A percentile compares a stretch with the other conserved stretches of the same genome.
phyloP scores from a whole-genome alignment of 371 early-diverging fungal genomes.

The Mucor irregularis region DNA sequence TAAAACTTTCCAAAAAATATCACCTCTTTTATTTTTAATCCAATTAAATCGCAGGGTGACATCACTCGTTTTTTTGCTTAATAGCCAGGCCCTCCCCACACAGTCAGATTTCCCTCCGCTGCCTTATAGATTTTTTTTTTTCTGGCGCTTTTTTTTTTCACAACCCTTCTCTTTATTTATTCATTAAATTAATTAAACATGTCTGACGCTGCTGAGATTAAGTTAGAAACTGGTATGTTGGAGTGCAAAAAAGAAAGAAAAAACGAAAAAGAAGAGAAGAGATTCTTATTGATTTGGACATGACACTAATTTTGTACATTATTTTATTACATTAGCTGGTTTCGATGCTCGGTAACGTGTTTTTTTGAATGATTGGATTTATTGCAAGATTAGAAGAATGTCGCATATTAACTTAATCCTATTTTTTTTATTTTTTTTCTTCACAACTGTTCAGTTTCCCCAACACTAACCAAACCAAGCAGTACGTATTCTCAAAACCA shows the following conservation, averaged over 20 bases:
- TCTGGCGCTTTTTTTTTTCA: slow-evolving; percentile 7
- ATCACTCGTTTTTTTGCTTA: not conserved
- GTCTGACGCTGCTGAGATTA: slow-evolving; percentile 34
- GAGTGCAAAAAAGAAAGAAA: not conserved
- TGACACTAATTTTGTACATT: not conserved
- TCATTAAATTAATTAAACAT: slow-evolving; percentile 22
- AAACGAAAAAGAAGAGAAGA: not conserved
- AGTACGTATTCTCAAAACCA: slow-evolving; percentile 27
- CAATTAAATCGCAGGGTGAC: not conserved
- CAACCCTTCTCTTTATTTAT: slow-evolving; percentile 19
- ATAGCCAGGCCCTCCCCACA: slow-evolving; percentile 13
- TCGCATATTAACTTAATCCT: not conserved
- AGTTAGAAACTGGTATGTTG: slow-evolving; percentile 31
- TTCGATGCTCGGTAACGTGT: slow-evolving; percentile 57
- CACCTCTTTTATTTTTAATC: not conserved
- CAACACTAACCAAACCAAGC: slow-evolving; percentile 95
- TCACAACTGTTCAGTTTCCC: slow-evolving; percentile 81
- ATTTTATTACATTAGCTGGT: slow-evolving; percentile 36
- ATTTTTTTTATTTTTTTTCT: not conserved
- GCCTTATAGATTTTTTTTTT: not conserved
- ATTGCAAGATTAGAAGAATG: not conserved
- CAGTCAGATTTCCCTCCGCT: not conserved
- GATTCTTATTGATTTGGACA: not conserved
- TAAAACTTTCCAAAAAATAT: not conserved
- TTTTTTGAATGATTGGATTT: not conserved